Percentiles rank a stretch among this genome's conserved stretches.
These are phyloP conservation scores for Mortierella sp. DNA, from an alignment of 371 early-diverging fungal species.

Conservation along the genomic window DNA sequence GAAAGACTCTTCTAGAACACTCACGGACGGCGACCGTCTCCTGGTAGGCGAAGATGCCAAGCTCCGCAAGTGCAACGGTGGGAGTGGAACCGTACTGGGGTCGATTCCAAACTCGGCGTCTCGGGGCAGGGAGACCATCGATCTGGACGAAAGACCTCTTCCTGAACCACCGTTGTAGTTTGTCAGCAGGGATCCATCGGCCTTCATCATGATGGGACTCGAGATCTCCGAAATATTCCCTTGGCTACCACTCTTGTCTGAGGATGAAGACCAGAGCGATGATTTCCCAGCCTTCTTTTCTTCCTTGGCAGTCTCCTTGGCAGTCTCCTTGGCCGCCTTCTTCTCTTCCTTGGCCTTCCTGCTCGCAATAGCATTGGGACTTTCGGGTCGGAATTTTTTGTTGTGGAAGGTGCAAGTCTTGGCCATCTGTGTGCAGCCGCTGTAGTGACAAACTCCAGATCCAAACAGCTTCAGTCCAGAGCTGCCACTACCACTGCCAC, in stretches of 20 bases:
- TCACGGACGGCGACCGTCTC: conserved; percentile 43
- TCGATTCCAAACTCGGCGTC: conserved; percentile 24
- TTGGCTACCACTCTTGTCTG: conserved; percentile 28
- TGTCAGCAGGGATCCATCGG: conserved; percentile 11
- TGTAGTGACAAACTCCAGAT: conserved; percentile 27
- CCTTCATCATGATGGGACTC: conserved; percentile 16
- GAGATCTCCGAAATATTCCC: conserved; percentile 14
- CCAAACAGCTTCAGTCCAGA: conserved; percentile 38
- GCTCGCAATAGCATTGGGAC: conserved; percentile 14
- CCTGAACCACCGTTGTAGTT: neutral
- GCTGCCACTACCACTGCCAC: conserved; percentile 25
- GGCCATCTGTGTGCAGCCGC: conserved; percentile 44
- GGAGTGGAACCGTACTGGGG: conserved; percentile 8
- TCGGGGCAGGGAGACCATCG: conserved; percentile 38
- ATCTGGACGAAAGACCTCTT: conserved; percentile 27
- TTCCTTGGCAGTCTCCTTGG: conserved; percentile 39
- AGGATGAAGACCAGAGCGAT: conserved; percentile 10
- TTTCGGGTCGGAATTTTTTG: conserved; percentile 27
- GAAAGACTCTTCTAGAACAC: conserved; percentile 40
- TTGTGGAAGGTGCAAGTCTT: conserved; percentile 45
- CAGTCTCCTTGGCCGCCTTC: conserved; percentile 30
- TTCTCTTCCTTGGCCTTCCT: conserved; percentile 27
- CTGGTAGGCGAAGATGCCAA: conserved; percentile 8
- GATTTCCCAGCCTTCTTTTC: conserved; percentile 9
- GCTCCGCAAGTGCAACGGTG: conserved; percentile 9